Evolutionary conservation across 768 basidiomycete species (phyloP).

Genomic region (Pholiota molesta): DNA sequence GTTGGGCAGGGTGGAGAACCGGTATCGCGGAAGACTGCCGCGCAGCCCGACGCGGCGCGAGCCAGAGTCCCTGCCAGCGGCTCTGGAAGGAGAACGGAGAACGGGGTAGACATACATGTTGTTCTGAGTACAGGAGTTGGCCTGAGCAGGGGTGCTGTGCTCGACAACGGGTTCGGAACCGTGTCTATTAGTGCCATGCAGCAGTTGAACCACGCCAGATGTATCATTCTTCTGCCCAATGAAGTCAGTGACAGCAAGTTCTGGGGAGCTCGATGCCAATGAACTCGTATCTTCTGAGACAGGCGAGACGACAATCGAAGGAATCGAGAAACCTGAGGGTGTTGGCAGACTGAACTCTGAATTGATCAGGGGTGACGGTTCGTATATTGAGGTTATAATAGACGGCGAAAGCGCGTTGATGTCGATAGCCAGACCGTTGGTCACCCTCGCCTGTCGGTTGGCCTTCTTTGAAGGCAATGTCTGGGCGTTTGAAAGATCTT

Average conservation of each 20-base stretch:
- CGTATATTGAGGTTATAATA: not conserved
- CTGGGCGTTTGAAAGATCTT: not conserved
- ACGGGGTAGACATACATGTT: not conserved
- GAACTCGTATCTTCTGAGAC: not conserved
- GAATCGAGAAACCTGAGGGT: not conserved
- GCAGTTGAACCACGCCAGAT: not conserved
- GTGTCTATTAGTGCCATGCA: not conserved
- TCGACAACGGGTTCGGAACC: not conserved
- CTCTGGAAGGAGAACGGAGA: not conserved
- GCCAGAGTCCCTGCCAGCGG: not conserved
- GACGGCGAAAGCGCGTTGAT: not conserved
- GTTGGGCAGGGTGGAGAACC: not conserved
- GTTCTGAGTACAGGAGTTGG: not conserved
- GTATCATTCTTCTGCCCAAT: not conserved
- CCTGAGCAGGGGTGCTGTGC: not conserved
- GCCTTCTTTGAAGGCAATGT: not conserved
- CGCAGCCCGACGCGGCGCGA: constrained; percentile 9
- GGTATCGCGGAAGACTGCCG: constrained; percentile 1
- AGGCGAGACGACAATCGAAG: not conserved
- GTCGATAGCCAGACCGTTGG: constrained; percentile 5
- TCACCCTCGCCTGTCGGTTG: not conserved
- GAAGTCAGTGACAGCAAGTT: not conserved
- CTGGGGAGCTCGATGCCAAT: not conserved
- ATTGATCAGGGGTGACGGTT: not conserved
- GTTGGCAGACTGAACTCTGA: not conserved